Conservation (phyloP, 2,329 filamentous ascomycete species). For the Paecilomyces niveus region DNA sequence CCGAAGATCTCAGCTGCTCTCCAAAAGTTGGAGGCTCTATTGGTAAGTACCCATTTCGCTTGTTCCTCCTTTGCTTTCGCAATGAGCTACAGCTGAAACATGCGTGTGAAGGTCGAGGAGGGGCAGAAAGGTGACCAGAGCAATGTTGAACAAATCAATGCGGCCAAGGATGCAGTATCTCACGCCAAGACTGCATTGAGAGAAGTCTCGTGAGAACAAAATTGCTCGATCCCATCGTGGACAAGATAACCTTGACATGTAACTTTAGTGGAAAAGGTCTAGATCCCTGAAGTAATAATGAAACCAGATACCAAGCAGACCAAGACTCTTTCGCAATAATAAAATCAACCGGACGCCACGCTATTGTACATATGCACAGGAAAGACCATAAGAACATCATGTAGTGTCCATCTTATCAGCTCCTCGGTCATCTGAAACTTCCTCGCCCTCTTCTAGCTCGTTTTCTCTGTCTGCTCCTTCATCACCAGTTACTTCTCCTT, state of each 20-base stretch:
- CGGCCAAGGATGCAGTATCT: constrained; percentile 35
- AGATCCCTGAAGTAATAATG: not conserved
- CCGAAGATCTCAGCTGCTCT: constrained; percentile 65
- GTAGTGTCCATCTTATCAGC: constrained; percentile 63
- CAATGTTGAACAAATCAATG: constrained; percentile 34
- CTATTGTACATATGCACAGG: constrained; percentile 7
- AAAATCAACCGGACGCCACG: constrained; percentile 5
- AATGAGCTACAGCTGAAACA: not conserved
- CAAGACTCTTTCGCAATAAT: not conserved
- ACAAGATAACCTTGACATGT: not conserved
- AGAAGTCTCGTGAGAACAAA: constrained; percentile 26
- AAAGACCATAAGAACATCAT: constrained; percentile 16
- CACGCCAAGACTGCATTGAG: constrained; percentile 31
- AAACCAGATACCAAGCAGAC: not conserved
- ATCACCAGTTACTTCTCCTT: constrained; percentile 32
- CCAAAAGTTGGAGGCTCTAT: constrained; percentile 64
- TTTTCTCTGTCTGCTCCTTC: constrained; percentile 29
- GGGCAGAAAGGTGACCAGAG: constrained; percentile 32
- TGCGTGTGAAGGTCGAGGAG: constrained; percentile 26
- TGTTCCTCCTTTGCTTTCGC: not conserved
- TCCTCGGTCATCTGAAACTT: constrained; percentile 39
- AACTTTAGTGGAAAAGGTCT: not conserved
- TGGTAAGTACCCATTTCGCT: constrained; percentile 50
- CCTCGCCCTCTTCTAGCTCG: constrained; percentile 44
- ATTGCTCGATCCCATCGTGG: not conserved